Conservation (phyloP, 2,329 filamentous ascomycete species). For the Fusarium nygamai region DNA sequence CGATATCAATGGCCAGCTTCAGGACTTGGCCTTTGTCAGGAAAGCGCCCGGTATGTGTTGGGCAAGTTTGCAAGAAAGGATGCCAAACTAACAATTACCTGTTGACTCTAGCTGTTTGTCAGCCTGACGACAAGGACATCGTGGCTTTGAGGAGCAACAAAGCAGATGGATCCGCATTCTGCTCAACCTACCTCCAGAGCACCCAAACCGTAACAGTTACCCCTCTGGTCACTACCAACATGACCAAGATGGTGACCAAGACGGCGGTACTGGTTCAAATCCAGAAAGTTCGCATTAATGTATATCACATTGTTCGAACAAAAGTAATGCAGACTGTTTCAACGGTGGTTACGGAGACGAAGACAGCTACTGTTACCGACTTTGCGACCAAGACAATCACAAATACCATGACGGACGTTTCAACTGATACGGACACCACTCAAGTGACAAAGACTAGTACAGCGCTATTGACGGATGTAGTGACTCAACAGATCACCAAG, state of each 20-base stretch:
- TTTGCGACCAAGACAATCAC: not conserved
- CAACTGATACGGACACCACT: not conserved
- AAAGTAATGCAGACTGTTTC: not conserved
- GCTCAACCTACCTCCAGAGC: not conserved
- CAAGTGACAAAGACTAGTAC: not conserved
- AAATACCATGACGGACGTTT: not conserved
- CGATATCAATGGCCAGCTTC: not conserved
- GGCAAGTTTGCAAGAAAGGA: not conserved
- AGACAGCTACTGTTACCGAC: not conserved
- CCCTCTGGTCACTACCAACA: not conserved
- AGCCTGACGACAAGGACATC: not conserved
- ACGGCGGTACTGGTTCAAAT: not conserved
- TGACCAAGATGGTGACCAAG: not conserved
- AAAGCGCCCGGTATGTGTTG: not conserved
- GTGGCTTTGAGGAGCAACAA: not conserved
- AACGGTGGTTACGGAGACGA: not conserved
- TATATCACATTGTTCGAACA: not conserved
- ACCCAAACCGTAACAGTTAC: not conserved
- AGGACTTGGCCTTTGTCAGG: not conserved
- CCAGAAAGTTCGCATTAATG: not conserved
- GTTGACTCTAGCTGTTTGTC: not conserved
- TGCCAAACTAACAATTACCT: not conserved
- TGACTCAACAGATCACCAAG: not conserved
- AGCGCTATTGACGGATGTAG: not conserved
- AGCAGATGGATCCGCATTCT: not conserved